Base-by-base conservation (phyloP, 176 grass and related monocot genomes). In the Puccinellia tenuiflora region DNA sequence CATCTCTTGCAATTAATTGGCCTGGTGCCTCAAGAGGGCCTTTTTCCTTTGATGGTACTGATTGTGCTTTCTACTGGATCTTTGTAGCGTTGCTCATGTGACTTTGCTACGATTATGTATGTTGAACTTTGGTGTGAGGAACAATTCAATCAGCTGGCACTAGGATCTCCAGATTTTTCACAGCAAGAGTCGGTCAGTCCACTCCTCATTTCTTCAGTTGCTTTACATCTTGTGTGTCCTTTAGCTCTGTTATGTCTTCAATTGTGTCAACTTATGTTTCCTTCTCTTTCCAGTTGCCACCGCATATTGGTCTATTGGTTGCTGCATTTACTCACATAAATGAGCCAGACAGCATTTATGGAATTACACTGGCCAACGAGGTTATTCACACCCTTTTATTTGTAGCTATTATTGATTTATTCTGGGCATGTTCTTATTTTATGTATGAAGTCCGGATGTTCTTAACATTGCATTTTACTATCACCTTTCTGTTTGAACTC, bases 121-220 rank as follows among this genome's bases (percentile, higher is more conserved):
- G 88, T 88, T 39, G 95, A 97, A 40, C 86, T 91, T 83, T 97
- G 95, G 95, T 97, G 95, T 78, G 95, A 97, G 75, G 95, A 94
- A 80, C 79, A 92, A 91, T 97, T 97, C 85, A 94, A 86, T 85
- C 56, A 79, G 73, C 83, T 97, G 59, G 82, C 79, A 35, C 75
- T 97, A 52, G 95, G 95, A 78, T 84, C 86, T 76, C 86, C 90
- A 88, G 95, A 97, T 87, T 94, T 94, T 79, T 94, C 95, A 47
- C 73, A 94, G 48, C 68, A 89, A 88, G 95, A 97, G 52, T 90
- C 67, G 83, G 94, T 97, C 38, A 85, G 87, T 85, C 45, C 25
- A 81, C 45, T 60, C 83, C 72, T 13, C 40, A 37, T 65, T 75
- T 82, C n/a, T 67, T 18, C n/a, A 48, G 11, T 37, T 73, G 73